phyloP scores from a whole-genome alignment of 2,329 filamentous ascomycete species.

The Drechslera avenae region DNA sequence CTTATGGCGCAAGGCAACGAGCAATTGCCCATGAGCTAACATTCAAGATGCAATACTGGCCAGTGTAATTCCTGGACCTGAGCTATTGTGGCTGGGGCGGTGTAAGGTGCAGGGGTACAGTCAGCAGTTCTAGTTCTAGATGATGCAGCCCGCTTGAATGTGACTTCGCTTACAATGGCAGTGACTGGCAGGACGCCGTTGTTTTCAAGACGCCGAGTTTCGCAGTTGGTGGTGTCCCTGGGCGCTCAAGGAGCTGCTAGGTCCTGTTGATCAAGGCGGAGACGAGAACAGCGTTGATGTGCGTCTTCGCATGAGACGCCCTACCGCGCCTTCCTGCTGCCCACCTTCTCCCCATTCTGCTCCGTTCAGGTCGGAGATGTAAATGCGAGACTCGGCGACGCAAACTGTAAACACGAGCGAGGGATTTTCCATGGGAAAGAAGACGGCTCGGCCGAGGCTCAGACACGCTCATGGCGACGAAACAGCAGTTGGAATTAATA shows the following conservation, averaged over 20 bases:
- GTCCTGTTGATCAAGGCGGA: too few species aligned
- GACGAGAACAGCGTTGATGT: too few species aligned
- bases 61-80: not conserved
- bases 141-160: conserved; percentile 22
- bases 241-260: not conserved
- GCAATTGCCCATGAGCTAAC: not conserved
- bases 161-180: conserved; percentile 10
- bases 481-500: too few species aligned
- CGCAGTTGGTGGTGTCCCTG: conserved; percentile 1
- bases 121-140: conserved; percentile 23
- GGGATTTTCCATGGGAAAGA: too few species aligned
- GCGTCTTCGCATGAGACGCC: too few species aligned
- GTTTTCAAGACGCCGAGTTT: not conserved
- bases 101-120: conserved; percentile 2
- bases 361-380: too few species aligned
- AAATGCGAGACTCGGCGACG: too few species aligned
- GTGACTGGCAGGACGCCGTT: not conserved
- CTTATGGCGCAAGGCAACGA: not conserved
- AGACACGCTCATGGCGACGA: too few species aligned
- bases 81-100: conserved; percentile 10
- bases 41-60: not conserved
- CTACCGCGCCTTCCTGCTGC: too few species aligned
- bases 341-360: too few species aligned
- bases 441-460: too few species aligned
- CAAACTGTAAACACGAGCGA: too few species aligned